These are phyloP conservation scores for Penicillium sp. DNA, from an alignment of 2,329 filamentous ascomycete species.

Conservation along the genomic window DNA sequence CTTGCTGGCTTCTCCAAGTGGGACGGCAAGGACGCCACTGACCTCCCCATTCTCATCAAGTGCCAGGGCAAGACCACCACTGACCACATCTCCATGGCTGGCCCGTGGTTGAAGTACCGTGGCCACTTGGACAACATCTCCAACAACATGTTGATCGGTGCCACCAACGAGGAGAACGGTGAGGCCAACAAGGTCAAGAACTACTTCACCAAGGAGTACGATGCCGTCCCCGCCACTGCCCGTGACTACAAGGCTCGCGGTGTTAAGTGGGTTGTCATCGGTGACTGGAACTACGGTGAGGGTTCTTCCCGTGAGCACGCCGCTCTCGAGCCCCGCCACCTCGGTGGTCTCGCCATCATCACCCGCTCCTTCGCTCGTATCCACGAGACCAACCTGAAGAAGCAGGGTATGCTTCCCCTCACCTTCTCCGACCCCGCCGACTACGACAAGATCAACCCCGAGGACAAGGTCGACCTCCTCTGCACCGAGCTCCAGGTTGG, in stretches of 20 bases:
- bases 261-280: slow-evolving; percentile 94
- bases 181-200: slow-evolving; percentile 99
- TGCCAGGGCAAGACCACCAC: slow-evolving; percentile 94
- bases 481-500: slow-evolving; percentile 88
- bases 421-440: slow-evolving; percentile 93
- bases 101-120: slow-evolving; percentile 99
- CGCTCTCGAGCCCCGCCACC: slow-evolving; percentile 93
- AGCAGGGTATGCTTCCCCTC: slow-evolving; percentile 99
- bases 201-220: slow-evolving; percentile 77
- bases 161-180: slow-evolving; percentile 91
- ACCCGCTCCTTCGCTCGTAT: slow-evolving; percentile 96
- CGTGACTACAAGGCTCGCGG: slow-evolving; percentile 98
- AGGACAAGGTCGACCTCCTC: slow-evolving; percentile 88
- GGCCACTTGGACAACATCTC: slow-evolving; percentile 97
- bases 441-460: slow-evolving; percentile 94
- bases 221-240: slow-evolving; percentile 87
- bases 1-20: slow-evolving; percentile 82
- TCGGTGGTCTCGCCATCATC: slow-evolving; percentile 96
- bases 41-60: slow-evolving; percentile 95
- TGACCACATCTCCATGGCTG: slow-evolving; percentile 93
- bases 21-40: slow-evolving; percentile 85
- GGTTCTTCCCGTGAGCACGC: slow-evolving; percentile 97
- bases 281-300: slow-evolving; percentile 99
- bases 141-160: slow-evolving; percentile 95
- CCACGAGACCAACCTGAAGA: slow-evolving; percentile 99